These are phyloP conservation scores for Penicillium polonicum DNA, from an alignment of 2,329 filamentous ascomycete genomes.

Conservation along the genomic window DNA sequence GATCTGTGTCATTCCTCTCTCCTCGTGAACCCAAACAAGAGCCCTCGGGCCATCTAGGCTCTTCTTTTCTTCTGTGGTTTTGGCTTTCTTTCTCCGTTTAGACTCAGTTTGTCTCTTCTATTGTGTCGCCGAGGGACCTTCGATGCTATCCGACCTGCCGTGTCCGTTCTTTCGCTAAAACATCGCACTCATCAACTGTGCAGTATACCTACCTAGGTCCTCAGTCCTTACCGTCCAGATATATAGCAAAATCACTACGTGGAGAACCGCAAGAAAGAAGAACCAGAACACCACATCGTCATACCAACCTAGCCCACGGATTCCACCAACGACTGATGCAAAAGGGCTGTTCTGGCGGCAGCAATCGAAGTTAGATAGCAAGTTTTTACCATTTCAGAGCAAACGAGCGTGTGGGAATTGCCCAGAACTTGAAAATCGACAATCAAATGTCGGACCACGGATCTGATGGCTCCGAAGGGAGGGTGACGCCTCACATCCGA, in stretches of 20 bases:
- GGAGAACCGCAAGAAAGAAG: neutral
- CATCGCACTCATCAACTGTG: slow-evolving; percentile 16
- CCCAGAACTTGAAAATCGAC: neutral
- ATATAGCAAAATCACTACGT: neutral
- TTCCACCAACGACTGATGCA: neutral
- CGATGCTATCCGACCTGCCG: slow-evolving; percentile 42
- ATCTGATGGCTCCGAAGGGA: slow-evolving; percentile 11
- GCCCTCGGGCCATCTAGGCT: slow-evolving; percentile 26
- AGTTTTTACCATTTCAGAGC: neutral
- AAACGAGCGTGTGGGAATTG: neutral
- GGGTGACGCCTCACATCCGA: slow-evolving; percentile 57
- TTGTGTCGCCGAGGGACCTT: slow-evolving; percentile 51
- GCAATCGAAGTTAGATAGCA: neutral
- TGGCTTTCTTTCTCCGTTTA: slow-evolving; percentile 15
- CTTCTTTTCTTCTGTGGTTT: slow-evolving; percentile 20
- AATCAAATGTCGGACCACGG: slow-evolving; percentile 21
- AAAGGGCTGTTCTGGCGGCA: neutral
- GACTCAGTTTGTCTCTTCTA: slow-evolving; percentile 14
- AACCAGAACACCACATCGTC: neutral
- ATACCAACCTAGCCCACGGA: neutral
- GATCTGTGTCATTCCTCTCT: slow-evolving; percentile 23
- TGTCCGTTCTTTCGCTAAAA: slow-evolving; percentile 26
- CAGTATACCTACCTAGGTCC: neutral
- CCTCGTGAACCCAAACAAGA: slow-evolving; percentile 24
- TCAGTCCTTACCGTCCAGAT: slow-evolving; percentile 15